Conservation (phyloP, 176 grass and related monocot genomes). For the Aegilops bicornis region DNA sequence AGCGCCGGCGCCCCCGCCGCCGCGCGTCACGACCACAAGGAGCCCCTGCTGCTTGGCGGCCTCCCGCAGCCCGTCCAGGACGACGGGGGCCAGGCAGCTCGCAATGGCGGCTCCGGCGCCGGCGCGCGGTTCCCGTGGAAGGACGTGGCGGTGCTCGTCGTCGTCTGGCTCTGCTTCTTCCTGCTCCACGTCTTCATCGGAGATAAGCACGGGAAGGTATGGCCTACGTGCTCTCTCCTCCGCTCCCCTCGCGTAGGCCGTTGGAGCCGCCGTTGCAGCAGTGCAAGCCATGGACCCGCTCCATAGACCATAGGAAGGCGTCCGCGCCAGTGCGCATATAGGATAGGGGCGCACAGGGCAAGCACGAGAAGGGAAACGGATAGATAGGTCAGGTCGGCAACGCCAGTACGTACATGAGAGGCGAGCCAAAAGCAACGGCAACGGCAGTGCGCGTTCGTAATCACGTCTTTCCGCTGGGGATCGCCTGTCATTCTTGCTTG, state of each 20-base stretch:
- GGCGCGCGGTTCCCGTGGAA: constrained; percentile 44
- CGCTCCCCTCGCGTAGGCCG: background rate
- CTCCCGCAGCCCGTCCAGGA: background rate
- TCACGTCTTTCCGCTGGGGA: background rate
- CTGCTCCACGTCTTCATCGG: constrained; percentile 71
- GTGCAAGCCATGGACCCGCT: background rate
- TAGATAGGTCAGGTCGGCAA: background rate
- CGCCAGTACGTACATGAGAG: background rate
- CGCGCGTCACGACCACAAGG: background rate
- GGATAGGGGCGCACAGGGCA: background rate
- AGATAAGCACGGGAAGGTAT: constrained; percentile 81
- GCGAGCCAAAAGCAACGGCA: background rate
- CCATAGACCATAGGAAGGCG: background rate
- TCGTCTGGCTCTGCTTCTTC: constrained; percentile 84
- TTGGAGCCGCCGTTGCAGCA: background rate
- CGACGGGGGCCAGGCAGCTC: background rate
- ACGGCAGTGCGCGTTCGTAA: background rate
- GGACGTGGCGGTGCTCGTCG: constrained; percentile 51
- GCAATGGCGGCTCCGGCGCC: background rate
- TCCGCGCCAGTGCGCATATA: background rate
- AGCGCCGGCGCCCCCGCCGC: background rate
- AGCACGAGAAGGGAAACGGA: background rate
- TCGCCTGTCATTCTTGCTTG: background rate
- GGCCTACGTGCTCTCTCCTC: background rate
- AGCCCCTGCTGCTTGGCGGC: constrained; percentile 36